A percentile compares a stretch with the other conserved stretches of the same genome.
Evolutionary conservation across 805 yeast species (phyloP).

Genomic region (Hanseniaspora clermontiae): DNA sequence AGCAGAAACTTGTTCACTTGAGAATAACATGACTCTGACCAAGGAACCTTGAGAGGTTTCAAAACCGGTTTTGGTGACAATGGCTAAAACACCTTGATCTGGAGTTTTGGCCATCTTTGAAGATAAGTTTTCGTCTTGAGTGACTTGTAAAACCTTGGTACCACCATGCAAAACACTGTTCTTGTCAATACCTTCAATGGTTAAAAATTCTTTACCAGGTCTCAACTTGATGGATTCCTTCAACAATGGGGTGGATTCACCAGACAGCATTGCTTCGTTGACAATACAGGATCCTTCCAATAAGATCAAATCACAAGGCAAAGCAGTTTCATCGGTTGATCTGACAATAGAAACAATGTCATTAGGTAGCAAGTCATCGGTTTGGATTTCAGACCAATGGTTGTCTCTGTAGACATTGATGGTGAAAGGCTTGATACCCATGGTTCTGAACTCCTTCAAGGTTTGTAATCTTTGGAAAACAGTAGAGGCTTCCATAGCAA

Average conservation of each 20-base stretch:
- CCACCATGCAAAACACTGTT: constrained; percentile 89
- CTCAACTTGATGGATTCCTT: constrained; percentile 84
- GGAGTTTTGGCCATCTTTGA: constrained; percentile 52
- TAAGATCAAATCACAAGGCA: constrained; percentile 85
- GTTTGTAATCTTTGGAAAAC: constrained; percentile 93
- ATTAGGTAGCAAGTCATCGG: constrained; percentile 76
- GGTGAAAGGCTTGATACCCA: constrained; percentile 89
- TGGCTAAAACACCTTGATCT: constrained; percentile 82
- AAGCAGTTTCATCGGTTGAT: constrained; percentile 79
- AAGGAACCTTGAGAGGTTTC: constrained; percentile 96
- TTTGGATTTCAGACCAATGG: constrained; percentile 56
- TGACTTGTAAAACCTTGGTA: constrained; percentile 86
- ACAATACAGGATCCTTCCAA: constrained; percentile 87
- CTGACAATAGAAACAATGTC: constrained; percentile 80
- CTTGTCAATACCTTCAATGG: constrained; percentile 74
- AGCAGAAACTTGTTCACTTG: constrained; percentile 90
- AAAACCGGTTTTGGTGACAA: constrained; percentile 89
- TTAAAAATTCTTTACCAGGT: constrained; percentile 54
- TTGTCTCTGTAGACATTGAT: constrained; percentile 59
- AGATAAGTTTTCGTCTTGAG: constrained; percentile 44
- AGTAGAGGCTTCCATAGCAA: constrained; percentile 84
- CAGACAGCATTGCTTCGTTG: constrained; percentile 97
- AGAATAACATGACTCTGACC: constrained; percentile 94
- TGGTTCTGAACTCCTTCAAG: constrained; percentile 86
- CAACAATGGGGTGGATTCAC: constrained; percentile 92